Percentiles rank a stretch among this genome's conserved stretches.
These are phyloP conservation scores for Willaertia magna DNA, from an alignment of 208 protist genomes.

Conservation along the genomic window DNA sequence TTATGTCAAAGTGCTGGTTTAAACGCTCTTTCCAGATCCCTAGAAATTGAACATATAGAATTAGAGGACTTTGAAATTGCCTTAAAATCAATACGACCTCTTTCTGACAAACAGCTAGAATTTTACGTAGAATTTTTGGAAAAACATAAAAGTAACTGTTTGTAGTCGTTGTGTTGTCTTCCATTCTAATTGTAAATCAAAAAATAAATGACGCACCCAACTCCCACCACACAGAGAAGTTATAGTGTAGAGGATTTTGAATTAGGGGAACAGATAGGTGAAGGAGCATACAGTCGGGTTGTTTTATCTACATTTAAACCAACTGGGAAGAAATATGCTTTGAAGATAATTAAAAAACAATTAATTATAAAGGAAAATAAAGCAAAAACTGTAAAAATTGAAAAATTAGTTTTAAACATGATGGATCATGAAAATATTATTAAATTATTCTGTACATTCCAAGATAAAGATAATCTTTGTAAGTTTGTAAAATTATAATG, in stretches of 20 bases:
- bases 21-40: not conserved
- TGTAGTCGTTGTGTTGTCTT: too few species aligned
- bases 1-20: constrained; percentile 26
- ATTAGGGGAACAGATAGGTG: not conserved
- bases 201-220: too few species aligned
- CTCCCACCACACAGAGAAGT: not conserved
- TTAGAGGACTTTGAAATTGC: not conserved
- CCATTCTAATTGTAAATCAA: too few species aligned
- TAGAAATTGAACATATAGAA: not conserved
- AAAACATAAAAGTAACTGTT: too few species aligned
- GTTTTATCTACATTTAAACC: not conserved
- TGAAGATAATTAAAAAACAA: constrained; percentile 15
- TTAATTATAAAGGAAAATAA: constrained; percentile 7
- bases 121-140: too few species aligned
- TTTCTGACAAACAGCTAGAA: too few species aligned
- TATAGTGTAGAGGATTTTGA: not conserved
- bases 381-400: constrained; percentile 6
- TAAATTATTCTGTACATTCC: constrained; percentile 11
- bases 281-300: constrained; percentile 5
- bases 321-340: constrained; percentile 18
- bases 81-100: too few species aligned
- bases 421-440: constrained; percentile 11
- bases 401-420: constrained; percentile 8
- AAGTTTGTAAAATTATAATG: not conserved
- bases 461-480: constrained; percentile 17